These are phyloP conservation scores for Ogataea nakhonphanomensis DNA, from an alignment of 805 yeast species.

Conservation along the genomic window DNA sequence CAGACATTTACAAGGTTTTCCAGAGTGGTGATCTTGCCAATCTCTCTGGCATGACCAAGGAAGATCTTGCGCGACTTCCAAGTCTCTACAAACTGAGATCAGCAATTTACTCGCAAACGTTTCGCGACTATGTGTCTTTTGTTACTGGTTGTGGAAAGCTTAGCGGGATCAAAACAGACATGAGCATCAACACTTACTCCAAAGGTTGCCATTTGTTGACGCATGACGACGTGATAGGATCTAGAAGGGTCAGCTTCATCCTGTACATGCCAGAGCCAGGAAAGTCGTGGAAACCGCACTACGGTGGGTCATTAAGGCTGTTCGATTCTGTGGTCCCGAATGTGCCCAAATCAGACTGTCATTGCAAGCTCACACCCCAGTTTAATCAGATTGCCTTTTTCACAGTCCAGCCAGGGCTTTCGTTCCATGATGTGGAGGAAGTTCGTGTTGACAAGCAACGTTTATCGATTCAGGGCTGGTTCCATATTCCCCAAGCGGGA, in stretches of 20 bases:
- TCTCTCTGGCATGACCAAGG: slow-evolving; percentile 76
- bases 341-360: slow-evolving; percentile 79
- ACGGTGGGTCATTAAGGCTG: slow-evolving; percentile 89
- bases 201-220: slow-evolving; percentile 92
- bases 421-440: slow-evolving; percentile 98
- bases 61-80: slow-evolving; percentile 70
- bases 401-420: slow-evolving; percentile 91
- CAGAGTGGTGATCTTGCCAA: slow-evolving; percentile 93
- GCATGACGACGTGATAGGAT: slow-evolving; percentile 97
- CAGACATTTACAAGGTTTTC: slow-evolving; percentile 90
- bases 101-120: slow-evolving; percentile 82
- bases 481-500: slow-evolving; percentile 92
- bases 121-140: slow-evolving; percentile 70
- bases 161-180: slow-evolving; percentile 88
- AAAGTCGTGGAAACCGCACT: slow-evolving; percentile 79
- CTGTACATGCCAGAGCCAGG: slow-evolving; percentile 92
- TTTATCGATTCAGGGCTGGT: slow-evolving; percentile 97
- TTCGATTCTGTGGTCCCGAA: slow-evolving; percentile 86
- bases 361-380: slow-evolving; percentile 75
- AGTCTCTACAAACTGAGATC: slow-evolving; percentile 75
- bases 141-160: slow-evolving; percentile 87
- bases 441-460: slow-evolving; percentile 89
- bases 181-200: slow-evolving; percentile 86
- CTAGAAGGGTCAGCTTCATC: slow-evolving; percentile 89
- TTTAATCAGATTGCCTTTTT: slow-evolving; percentile 96